Percentiles rank a stretch among this genome's conserved stretches.
Conservation (phyloP, 306 rosid species). For the Quillaja saponaria region DNA sequence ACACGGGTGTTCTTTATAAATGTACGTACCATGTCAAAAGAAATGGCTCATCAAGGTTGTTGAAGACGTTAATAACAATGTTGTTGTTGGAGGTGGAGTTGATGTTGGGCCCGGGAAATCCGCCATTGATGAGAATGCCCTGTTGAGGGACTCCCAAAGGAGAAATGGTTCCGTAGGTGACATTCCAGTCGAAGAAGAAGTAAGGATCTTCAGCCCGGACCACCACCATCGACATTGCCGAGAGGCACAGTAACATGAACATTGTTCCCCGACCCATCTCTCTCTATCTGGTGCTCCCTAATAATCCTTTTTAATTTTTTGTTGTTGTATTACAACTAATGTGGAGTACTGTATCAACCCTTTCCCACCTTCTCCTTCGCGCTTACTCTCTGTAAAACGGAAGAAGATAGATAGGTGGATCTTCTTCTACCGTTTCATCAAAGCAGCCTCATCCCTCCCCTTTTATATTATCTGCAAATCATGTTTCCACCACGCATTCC, state of each 20-base stretch:
- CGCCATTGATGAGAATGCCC: slow-evolving; percentile 74
- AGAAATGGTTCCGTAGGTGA: slow-evolving; percentile 72
- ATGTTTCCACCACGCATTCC: slow-evolving; percentile 16
- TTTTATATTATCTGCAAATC: slow-evolving; percentile 35
- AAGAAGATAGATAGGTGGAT: slow-evolving; percentile 43
- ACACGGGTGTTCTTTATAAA: neutral
- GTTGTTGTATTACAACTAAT: too few species aligned
- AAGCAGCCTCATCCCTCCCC: slow-evolving; percentile 2
- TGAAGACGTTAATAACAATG: slow-evolving; percentile 61
- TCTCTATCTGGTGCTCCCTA: neutral
- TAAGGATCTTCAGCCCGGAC: slow-evolving; percentile 67
- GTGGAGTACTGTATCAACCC: slow-evolving; percentile 21
- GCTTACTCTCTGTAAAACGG: slow-evolving; percentile 5
- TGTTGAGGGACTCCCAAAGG: slow-evolving; percentile 86
- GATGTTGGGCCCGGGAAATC: slow-evolving; percentile 82
- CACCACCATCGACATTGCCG: slow-evolving; percentile 23
- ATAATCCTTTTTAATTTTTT: neutral
- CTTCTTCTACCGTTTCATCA: slow-evolving; percentile 33
- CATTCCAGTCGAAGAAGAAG: slow-evolving; percentile 64
- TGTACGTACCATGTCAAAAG: slow-evolving; percentile 58
- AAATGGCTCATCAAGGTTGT: slow-evolving; percentile 79
- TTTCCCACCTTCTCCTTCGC: slow-evolving; percentile 25
- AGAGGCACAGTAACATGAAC: slow-evolving; percentile 38
- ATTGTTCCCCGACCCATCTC: slow-evolving; percentile 24
- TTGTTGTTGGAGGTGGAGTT: slow-evolving; percentile 82